Evolutionary conservation across 352 stramenopile genomes (phyloP), one percentile per base, ranked within the genome.

Genomic region (Pythium scleroteichum): DNA sequence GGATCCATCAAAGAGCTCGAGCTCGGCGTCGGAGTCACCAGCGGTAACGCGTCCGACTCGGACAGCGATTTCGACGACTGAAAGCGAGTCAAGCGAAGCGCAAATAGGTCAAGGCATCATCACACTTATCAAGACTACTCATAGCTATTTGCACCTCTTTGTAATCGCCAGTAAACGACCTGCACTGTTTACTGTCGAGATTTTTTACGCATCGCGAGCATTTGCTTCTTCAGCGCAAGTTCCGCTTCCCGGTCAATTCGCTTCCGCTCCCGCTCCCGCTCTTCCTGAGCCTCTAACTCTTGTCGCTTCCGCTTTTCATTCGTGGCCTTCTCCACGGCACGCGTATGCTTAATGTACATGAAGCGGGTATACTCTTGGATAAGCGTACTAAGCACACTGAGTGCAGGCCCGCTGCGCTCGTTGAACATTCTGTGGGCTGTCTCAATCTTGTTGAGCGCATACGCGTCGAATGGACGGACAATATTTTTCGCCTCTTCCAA

Each of bases 21-120:
- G 42, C 63, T 75, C 20, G 82, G 75, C 19, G 76, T 95, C 61
- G 82, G 80, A 20, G 66, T 92, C 49, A 69, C 74, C 29, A 75
- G 72, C 7, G 78, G 65, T 59, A 69, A 78, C 38, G 81, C 71
- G 29, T 93, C 85, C 3, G 86, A 95, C 72, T 94, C 85, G 69
- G 81, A 87, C 71, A 94, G 85, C 69, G 85, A 94, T 38, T 94
- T 94, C 53, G 80, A 90, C 40, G 84, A 94, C 50, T 80, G 87
- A 52, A 4, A 12, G 22, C 0, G 13, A 45, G 6, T 35, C 20
- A n/a, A n/a, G n/a, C n/a, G 23, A 10, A 24, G 26, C 29, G 29
- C 29, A 35, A 35, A 35, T 10, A 10, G 29, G 29, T 35, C 29
- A 35, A 35, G 29, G 10, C 10, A 5, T 35, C 29, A 35, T 35